Conservation (phyloP, 78 protist species). For the Capsaspora owczarzaki region DNA sequence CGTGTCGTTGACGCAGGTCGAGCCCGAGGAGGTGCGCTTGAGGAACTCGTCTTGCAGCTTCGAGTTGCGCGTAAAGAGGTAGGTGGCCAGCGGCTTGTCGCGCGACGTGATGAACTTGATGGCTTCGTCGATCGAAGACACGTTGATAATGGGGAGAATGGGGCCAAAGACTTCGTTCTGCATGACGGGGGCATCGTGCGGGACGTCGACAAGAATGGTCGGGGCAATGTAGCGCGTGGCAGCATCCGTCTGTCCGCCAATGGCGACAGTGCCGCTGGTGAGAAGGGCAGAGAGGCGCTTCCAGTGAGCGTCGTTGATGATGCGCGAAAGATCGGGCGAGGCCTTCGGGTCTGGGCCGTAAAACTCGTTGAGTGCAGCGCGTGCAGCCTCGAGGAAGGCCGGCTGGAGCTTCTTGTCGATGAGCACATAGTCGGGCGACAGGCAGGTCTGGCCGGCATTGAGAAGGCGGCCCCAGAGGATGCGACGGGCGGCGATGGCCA, state of each 20-base stretch:
- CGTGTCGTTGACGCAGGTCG: conserved; percentile 39
- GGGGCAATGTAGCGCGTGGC: conserved; percentile 3
- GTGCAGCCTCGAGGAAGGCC: neutral
- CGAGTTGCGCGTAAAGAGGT: conserved; percentile 38
- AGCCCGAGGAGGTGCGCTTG: conserved; percentile 22
- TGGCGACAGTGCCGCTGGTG: neutral
- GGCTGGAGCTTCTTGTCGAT: neutral
- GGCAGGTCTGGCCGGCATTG: conserved; percentile 69
- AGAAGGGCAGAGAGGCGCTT: conserved; percentile 8
- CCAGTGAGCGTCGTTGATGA: neutral
- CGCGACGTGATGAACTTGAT: conserved; percentile 7
- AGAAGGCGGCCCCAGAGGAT: conserved; percentile 2
- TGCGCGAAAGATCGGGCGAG: conserved; percentile 14
- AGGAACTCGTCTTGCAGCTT: neutral
- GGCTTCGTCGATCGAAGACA: conserved; percentile 11
- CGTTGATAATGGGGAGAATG: conserved; percentile 39
- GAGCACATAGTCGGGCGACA: conserved; percentile 69
- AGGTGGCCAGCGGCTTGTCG: conserved; percentile 64
- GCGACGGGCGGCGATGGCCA: neutral
- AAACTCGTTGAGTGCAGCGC: neutral
- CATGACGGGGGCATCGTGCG: neutral
- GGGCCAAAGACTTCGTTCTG: conserved; percentile 60
- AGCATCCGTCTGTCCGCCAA: conserved; percentile 9
- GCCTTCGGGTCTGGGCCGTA: conserved; percentile 8
- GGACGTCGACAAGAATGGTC: neutral